phyloP scores from a whole-genome alignment of 495 filamentous ascomycete genomes.

The Penicillium canescens region DNA sequence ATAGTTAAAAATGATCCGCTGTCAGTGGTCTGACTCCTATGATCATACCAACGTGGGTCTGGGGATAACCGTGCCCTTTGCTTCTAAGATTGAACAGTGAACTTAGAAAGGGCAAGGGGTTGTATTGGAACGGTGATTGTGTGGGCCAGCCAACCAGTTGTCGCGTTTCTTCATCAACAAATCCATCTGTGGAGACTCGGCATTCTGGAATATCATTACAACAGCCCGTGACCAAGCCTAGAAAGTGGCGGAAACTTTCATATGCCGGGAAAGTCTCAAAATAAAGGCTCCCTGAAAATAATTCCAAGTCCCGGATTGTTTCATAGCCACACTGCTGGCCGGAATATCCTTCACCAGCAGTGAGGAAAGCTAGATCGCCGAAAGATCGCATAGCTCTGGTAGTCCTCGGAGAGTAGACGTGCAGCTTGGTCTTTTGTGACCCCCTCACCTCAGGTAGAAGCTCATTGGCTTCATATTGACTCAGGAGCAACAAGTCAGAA shows the following conservation, averaged over 20 bases:
- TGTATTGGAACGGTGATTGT: conserved; percentile 32
- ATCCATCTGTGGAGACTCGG: conserved; percentile 39
- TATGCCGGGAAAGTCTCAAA: conserved; percentile 54
- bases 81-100: conserved; percentile 48
- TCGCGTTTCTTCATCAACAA: conserved; percentile 35
- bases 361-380: conserved; percentile 43
- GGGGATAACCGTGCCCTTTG: conserved; percentile 45
- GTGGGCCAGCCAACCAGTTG: conserved; percentile 17
- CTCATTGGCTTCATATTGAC: conserved; percentile 57
- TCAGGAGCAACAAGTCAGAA: conserved; percentile 50
- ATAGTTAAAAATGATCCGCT: conserved; percentile 9
- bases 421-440: conserved; percentile 37
- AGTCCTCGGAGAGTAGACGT: conserved; percentile 55
- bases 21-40: conserved; percentile 29
- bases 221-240: conserved; percentile 44
- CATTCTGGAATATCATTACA: conserved; percentile 19
- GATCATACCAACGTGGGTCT: conserved; percentile 55
- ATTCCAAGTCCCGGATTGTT: conserved; percentile 44
- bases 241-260: conserved; percentile 46
- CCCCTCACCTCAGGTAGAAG: conserved; percentile 40
- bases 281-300: conserved; percentile 70
- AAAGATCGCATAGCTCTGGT: conserved; percentile 43
- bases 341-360: conserved; percentile 1
- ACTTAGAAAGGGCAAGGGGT: conserved; percentile 54
- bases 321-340: background rate